Conservation (phyloP, 768 basidiomycete genomes). For the Mycena polygramma region DNA sequence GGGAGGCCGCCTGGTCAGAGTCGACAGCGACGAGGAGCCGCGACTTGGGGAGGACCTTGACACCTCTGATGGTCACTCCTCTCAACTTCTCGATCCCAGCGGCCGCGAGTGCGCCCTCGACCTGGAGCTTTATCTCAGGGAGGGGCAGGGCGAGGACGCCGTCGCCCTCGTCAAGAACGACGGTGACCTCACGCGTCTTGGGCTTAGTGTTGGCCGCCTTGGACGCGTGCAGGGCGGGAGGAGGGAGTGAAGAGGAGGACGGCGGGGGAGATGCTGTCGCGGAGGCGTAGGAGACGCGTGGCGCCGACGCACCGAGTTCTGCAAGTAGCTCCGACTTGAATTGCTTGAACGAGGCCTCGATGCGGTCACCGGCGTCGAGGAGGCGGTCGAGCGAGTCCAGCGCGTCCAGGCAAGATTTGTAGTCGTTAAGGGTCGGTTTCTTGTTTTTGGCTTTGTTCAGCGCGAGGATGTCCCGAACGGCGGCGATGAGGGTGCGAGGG, state of each 20-base stretch:
- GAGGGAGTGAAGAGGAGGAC: neutral
- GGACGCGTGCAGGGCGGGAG: neutral
- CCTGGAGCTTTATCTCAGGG: constrained; percentile 3
- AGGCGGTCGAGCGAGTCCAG: neutral
- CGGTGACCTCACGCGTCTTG: neutral
- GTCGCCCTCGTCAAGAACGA: neutral
- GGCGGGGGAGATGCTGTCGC: neutral
- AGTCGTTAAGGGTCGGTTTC: neutral
- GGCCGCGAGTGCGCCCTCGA: constrained; percentile 12
- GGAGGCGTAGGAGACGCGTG: neutral
- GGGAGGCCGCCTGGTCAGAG: constrained; percentile 4
- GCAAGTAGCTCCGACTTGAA: constrained; percentile 2
- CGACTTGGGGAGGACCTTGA: neutral
- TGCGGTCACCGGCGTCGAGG: neutral
- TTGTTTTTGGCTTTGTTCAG: neutral
- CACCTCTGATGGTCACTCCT: constrained; percentile 1
- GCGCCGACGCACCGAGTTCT: neutral
- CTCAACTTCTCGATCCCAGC: neutral
- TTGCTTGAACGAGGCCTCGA: neutral
- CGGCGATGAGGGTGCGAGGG: neutral
- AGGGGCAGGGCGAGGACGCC: constrained; percentile 3
- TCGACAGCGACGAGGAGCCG: constrained; percentile 3
- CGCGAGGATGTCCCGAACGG: neutral
- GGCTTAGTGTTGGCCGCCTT: no score
- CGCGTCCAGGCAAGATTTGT: neutral